Evolutionary conservation across 73 alveolate genomes (phyloP).

Genomic region (Blepharisma japonicum): DNA sequence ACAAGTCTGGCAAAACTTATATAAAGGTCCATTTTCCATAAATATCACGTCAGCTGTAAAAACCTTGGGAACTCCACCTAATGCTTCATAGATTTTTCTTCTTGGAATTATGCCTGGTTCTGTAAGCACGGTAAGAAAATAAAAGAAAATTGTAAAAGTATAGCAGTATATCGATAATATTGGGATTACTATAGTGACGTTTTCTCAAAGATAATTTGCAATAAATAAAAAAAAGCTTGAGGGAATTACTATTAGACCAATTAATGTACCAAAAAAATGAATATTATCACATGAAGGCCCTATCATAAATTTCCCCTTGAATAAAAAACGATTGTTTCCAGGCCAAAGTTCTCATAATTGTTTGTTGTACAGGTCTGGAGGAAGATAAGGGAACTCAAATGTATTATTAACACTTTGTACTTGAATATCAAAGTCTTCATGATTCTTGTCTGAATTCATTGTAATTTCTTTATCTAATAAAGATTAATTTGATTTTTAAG

Average conservation of each 20-base stretch:
- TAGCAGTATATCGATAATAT: background rate
- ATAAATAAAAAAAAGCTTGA: background rate
- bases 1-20: slow-evolving; percentile 90
- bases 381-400: too few relatives aligned
- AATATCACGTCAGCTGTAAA: too few relatives aligned
- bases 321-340: slow-evolving; percentile 22
- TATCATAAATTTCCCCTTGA: slow-evolving; percentile 2
- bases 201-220: background rate
- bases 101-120: slow-evolving; percentile 33
- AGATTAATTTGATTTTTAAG: too few relatives aligned
- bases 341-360: slow-evolving; percentile 17
- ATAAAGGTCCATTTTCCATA: too few relatives aligned
- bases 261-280: background rate
- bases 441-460: too few relatives aligned
- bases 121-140: background rate
- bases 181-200: background rate
- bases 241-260: background rate
- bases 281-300: background rate
- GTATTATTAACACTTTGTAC: too few relatives aligned
- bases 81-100: background rate
- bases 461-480: too few relatives aligned
- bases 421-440: too few relatives aligned
- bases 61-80: background rate
- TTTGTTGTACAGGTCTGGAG: background rate
- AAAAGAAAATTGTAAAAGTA: background rate